Conservation (phyloP, 768 basidiomycete species). For the Leccinum pellstonianum region DNA sequence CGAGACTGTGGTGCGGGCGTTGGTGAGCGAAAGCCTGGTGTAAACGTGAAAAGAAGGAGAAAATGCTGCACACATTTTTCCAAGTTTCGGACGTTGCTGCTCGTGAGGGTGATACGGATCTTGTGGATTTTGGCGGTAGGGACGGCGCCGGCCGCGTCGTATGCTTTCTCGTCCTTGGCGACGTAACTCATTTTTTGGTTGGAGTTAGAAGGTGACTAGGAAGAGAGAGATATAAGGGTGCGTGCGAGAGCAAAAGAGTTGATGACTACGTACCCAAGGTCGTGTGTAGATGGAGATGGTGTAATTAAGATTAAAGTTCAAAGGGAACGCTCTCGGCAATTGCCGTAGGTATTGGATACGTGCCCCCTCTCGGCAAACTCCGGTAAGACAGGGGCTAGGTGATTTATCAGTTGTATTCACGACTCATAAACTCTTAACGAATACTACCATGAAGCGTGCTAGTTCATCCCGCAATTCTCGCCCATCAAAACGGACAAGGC, state of each 20-base stretch:
- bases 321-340: slow-evolving; percentile 8
- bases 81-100: slow-evolving; percentile 95
- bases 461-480: no score
- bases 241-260: not conserved
- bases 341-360: slow-evolving; percentile 7
- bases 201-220: slow-evolving; percentile 82
- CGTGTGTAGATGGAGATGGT: slow-evolving; percentile 31
- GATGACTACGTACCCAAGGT: slow-evolving; percentile 29
- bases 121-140: slow-evolving; percentile 95
- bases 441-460: no score
- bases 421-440: no score
- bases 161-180: slow-evolving; percentile 98
- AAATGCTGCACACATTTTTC: slow-evolving; percentile 79
- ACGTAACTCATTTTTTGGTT: slow-evolving; percentile 87
- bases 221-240: not conserved
- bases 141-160: slow-evolving; percentile 89
- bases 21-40: not conserved
- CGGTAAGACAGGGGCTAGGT: no score
- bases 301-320: slow-evolving; percentile 35
- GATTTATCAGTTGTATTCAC: no score
- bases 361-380: no score
- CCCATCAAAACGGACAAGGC: no score
- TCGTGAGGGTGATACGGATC: slow-evolving; percentile 98
- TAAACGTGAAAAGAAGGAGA: not conserved
- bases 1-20: slow-evolving; percentile 63